Conservation (phyloP, 192 early-diverging fungal species). For the Cetraspora pellucida region DNA sequence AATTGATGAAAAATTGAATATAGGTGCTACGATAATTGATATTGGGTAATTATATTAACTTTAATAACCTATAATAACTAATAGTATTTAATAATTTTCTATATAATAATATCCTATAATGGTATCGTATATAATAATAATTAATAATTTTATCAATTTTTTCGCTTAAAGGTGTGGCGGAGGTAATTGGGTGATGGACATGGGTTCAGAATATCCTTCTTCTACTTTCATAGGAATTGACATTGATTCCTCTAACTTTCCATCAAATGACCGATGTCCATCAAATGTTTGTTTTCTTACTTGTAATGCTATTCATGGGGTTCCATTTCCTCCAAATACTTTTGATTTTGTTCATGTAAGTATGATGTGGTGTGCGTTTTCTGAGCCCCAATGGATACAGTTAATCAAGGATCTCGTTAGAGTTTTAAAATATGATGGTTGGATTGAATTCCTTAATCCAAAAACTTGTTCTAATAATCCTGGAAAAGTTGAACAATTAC, state of each 20-base stretch:
- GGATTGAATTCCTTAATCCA: slow-evolving; percentile 44
- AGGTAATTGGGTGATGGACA: slow-evolving; percentile 44
- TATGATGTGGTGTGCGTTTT: slow-evolving; percentile 47
- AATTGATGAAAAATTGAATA: too few species aligned
- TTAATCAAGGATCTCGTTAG: slow-evolving; percentile 52
- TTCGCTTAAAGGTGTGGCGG: slow-evolving; percentile 23
- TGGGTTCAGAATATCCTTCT: slow-evolving; percentile 49
- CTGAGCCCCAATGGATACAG: slow-evolving; percentile 48
- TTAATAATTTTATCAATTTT: too few species aligned
- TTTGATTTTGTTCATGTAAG: slow-evolving; percentile 57
- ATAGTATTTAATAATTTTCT: too few species aligned
- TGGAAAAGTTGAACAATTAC: too few species aligned
- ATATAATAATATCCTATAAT: too few species aligned
- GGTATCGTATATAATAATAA: too few species aligned
- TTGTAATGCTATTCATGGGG: slow-evolving; percentile 36
- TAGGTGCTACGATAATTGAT: too few species aligned
- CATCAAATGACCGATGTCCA: slow-evolving; percentile 37
- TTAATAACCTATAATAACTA: too few species aligned
- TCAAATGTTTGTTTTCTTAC: slow-evolving; percentile 43
- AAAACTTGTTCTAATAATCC: too few species aligned
- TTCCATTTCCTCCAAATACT: slow-evolving; percentile 53
- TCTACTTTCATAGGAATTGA: slow-evolving; percentile 54
- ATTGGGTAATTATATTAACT: too few species aligned
- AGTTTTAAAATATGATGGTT: slow-evolving; percentile 62
- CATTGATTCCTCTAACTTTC: slow-evolving; percentile 43